Evolutionary conservation across 2,329 filamentous ascomycete genomes (phyloP).

Genomic region (Endoconidiophora polonica): DNA sequence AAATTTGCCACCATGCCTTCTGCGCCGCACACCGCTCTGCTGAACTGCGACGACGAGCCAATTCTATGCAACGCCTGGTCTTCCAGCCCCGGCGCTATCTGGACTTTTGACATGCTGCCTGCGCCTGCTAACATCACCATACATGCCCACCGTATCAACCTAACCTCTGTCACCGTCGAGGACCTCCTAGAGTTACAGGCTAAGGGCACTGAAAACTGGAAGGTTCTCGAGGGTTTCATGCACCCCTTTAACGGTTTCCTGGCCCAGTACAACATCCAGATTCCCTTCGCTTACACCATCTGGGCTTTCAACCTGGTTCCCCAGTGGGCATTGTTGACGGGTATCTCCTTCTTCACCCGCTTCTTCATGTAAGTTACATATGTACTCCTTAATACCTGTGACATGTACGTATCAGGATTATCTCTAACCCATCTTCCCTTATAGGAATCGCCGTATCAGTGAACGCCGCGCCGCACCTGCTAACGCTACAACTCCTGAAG

Average conservation of each 20-base stretch:
- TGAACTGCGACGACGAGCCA: constrained; percentile 60
- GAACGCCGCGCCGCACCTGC: not conserved
- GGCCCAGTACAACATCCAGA: constrained; percentile 41
- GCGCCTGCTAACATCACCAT: constrained; percentile 46
- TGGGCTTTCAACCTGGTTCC: constrained; percentile 51
- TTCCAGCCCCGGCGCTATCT: constrained; percentile 44
- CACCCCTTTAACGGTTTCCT: constrained; percentile 59
- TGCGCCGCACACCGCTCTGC: constrained; percentile 47
- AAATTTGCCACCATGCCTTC: constrained; percentile 44
- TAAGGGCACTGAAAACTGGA: constrained; percentile 31
- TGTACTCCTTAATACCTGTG: not conserved
- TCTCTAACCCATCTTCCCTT: not conserved
- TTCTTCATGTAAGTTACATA: constrained; percentile 54
- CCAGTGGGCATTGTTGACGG: constrained; percentile 65
- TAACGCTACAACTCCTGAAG: constrained; percentile 1
- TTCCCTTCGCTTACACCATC: constrained; percentile 50
- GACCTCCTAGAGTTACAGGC: constrained; percentile 44
- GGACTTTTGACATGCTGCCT: constrained; percentile 51
- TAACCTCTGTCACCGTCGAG: constrained; percentile 48
- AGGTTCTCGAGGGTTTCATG: constrained; percentile 44
- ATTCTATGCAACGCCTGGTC: constrained; percentile 64
- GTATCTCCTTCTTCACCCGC: constrained; percentile 56
- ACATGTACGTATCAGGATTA: not conserved
- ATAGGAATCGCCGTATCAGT: constrained; percentile 8
- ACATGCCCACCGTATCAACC: constrained; percentile 49